Evolutionary conservation across 1,284 basidiomycete species (phyloP).

Genomic region (Sparassis latifolia): DNA sequence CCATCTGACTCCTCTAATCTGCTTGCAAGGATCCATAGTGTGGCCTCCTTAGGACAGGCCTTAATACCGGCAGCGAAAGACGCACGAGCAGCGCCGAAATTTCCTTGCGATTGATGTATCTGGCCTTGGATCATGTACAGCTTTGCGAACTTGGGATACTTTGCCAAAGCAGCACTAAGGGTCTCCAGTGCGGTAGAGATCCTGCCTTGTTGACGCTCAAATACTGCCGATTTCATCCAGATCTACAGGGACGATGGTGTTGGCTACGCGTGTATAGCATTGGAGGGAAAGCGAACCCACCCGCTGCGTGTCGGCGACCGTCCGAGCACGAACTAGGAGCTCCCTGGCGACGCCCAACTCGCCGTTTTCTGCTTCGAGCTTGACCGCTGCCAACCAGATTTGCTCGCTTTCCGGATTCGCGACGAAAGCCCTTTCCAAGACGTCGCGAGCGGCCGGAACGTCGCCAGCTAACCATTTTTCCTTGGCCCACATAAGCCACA

Average conservation of each 20-base stretch:
- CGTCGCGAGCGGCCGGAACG: conserved; percentile 79
- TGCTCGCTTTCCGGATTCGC: conserved; percentile 95
- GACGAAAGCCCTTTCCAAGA: conserved; percentile 87
- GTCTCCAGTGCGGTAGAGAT: conserved; percentile 70
- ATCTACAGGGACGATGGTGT: conserved; percentile 72
- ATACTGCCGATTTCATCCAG: conserved; percentile 97
- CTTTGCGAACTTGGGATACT: conserved; percentile 86
- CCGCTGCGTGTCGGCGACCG: conserved; percentile 85
- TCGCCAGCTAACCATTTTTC: conserved; percentile 91
- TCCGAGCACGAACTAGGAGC: conserved; percentile 82
- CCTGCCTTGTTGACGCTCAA: conserved; percentile 86
- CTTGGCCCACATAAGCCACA: conserved; percentile 97
- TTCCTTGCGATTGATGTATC: conserved; percentile 62
- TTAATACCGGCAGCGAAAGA: conserved; percentile 80
- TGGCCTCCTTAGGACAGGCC: conserved; percentile 75
- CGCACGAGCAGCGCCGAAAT: conserved; percentile 63
- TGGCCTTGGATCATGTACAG: conserved; percentile 97
- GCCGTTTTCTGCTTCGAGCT: conserved; percentile 92
- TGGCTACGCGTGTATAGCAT: no score
- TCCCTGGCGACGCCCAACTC: conserved; percentile 82
- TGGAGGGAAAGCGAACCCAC: conserved; percentile 42
- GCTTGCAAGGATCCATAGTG: conserved; percentile 86
- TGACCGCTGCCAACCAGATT: conserved; percentile 96
- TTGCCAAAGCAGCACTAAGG: conserved; percentile 66
- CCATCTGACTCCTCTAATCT: conserved; percentile 84